Evolutionary conservation across 306 rosid species (phyloP), one percentile per base, ranked within the genome.

Genomic region (Cucumis sativus): DNA sequence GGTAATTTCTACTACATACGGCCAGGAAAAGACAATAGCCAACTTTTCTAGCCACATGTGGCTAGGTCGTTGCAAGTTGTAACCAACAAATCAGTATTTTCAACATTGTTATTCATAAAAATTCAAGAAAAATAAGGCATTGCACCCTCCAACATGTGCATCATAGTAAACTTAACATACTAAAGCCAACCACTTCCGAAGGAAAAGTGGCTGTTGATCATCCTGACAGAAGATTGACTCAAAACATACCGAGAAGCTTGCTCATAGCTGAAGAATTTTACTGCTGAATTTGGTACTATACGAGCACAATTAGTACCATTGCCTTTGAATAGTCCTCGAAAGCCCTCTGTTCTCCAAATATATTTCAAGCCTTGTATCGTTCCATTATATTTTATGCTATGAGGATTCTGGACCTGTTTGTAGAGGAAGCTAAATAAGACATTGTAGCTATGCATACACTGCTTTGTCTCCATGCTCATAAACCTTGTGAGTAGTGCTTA

Each of bases 231-330:
- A 41, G 60, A 49, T 52, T 56, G 59, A 60, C 52, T n/a, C 41
- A 78, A 83, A 80, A 82, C 86, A 69, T 91, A 95, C 98, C 88
- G 88, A 15, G 97, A 92, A 72, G 99, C 99, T 85, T 95, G 93
- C 87, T 92, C 99, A 28, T 95, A 95, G 89, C 99, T 91, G 93
- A 95, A 95, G 86, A 95, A 95, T 84, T 95, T 95, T 84, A 95
- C 97, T 0, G 98, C 98, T 74, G 99, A 95, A 76, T 95, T 95
- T 61, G 99, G 99, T 74, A 95, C 91, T 81, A 95, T 95, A 21
- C 98, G 92, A 69, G 97, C 99, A 88, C 99, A 95, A 59, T 95
- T 95, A 63, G 99, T 91, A 73, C 99, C 98, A 72, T 95, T 95
- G 80, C 99, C 99, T 83, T 90, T 95, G 75, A 95, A 92, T 77